Evolutionary conservation across 805 yeast species (phyloP), one percentile per base, ranked within the genome.

Genomic region (Torulaspora indica): DNA sequence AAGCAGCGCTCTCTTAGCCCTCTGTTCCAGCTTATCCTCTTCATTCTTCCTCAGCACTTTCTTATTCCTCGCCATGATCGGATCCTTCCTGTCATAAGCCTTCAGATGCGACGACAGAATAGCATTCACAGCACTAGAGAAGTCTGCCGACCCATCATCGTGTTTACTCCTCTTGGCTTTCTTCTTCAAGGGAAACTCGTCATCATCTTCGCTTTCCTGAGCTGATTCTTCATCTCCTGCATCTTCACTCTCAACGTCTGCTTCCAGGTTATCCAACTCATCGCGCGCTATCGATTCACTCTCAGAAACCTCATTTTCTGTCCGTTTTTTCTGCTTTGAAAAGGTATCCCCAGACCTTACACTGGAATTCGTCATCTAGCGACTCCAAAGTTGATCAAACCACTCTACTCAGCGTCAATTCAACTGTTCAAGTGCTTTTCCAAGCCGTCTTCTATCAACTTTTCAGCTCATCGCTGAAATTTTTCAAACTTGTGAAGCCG

Each of bases 21-120:
- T 85, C 47, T 78, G 77, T 55, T 91, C 97, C 36, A 93, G 70
- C 58, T 84, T 85, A 40, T 85, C 87, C 25, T 81, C 76, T 54
- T 90, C 96, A 45, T 85, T 74, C 53, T 85, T 81, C 66, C 81
- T 82, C 40, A 81, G 49, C 0, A 81, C 76, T 33, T 75, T 72
- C 53, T 83, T 85, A 58, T 85, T 85, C 67, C 98, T 80, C 6
- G 91, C 90, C 67, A 91, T 74, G 44, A 91, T 86, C 2, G 98
- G 98, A 62, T 90, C 95, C 35, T 76, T 76, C 59, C 97, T 75
- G 58, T 85, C 88, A 56, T 91, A 85, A 0, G 96, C 95, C 63
- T 93, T 93, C 53, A 91, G 72, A 56, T 79, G 82, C 1, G 98
- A 87, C 4, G 84, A 85, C 40, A 91, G 68, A 56, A 91, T 84